Evolutionary conservation across 1,284 basidiomycete genomes (phyloP).

Genomic region (Puccinia coronata): DNA sequence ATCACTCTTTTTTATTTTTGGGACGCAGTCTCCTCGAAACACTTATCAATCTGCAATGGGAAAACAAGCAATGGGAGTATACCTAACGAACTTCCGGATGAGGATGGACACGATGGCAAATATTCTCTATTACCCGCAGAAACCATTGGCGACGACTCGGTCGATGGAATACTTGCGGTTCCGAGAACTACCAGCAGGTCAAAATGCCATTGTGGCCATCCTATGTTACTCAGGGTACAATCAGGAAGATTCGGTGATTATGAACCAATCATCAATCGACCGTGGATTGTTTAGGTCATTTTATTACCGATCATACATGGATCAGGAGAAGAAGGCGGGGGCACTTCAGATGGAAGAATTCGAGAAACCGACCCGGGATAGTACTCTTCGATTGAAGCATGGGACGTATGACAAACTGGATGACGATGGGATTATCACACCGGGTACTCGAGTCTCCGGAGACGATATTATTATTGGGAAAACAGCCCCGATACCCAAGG

Average conservation of each 20-base stretch:
- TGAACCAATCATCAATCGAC: slow-evolving; percentile 99
- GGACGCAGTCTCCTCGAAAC: slow-evolving; percentile 85
- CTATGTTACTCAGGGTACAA: slow-evolving; percentile 99
- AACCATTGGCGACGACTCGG: slow-evolving; percentile 94
- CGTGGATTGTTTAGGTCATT: slow-evolving; percentile 97
- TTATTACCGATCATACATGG: slow-evolving; percentile 96
- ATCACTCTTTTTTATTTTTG: not conserved
- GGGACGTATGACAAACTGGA: slow-evolving; percentile 99
- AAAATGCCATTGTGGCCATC: slow-evolving; percentile 98
- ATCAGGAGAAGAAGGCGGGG: slow-evolving; percentile 95
- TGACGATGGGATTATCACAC: slow-evolving; percentile 90
- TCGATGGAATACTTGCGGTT: slow-evolving; percentile 99
- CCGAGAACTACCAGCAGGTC: slow-evolving; percentile 93
- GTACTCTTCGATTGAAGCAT: slow-evolving; percentile 93
- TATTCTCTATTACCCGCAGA: slow-evolving; percentile 89
- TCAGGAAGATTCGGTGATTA: slow-evolving; percentile 99
- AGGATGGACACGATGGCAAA: slow-evolving; percentile 62
- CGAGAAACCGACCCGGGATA: slow-evolving; percentile 91
- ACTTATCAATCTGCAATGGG: slow-evolving; percentile 99
- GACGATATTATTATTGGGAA: slow-evolving; percentile 99
- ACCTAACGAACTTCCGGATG: slow-evolving; percentile 93
- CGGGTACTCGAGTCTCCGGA: slow-evolving; percentile 89
- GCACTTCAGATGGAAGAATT: slow-evolving; percentile 91
- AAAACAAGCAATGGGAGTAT: slow-evolving; percentile 99
- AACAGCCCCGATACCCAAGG: slow-evolving; percentile 93